A percentile compares a stretch with the other conserved stretches of the same genome.
These are phyloP conservation scores for Fonsecaea monophora DNA, from an alignment of 2,329 filamentous ascomycete genomes.

Conservation along the genomic window DNA sequence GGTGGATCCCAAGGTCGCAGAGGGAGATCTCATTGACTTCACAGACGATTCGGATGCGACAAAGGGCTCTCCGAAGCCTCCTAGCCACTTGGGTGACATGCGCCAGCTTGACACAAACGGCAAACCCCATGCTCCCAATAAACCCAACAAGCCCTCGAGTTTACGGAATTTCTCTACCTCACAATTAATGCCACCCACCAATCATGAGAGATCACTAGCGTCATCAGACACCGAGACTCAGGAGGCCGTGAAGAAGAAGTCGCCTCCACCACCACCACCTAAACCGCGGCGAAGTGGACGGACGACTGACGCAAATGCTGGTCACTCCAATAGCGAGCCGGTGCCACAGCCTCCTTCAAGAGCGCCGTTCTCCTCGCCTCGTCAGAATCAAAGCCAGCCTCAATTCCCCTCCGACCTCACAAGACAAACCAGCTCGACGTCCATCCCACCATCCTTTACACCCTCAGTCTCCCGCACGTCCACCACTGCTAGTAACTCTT, in stretches of 20 bases:
- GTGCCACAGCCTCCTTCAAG: slow-evolving; percentile 33
- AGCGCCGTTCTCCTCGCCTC: slow-evolving; percentile 42
- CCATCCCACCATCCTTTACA: slow-evolving; percentile 31
- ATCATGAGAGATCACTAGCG: slow-evolving; percentile 28
- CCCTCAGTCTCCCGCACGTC: slow-evolving; percentile 29
- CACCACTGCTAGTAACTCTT: slow-evolving; percentile 23
- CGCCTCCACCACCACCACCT: slow-evolving; percentile 48
- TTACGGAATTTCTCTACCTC: slow-evolving; percentile 46
- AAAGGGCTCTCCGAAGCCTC: slow-evolving; percentile 31
- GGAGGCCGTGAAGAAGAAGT: slow-evolving; percentile 42
- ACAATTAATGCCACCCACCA: slow-evolving; percentile 23
- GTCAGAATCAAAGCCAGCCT: slow-evolving; percentile 36
- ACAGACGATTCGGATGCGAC: slow-evolving; percentile 44
- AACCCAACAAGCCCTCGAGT: slow-evolving; percentile 54
- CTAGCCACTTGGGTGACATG: slow-evolving; percentile 25
- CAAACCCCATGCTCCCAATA: slow-evolving; percentile 45
- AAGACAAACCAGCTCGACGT: slow-evolving; percentile 12
- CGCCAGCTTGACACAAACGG: slow-evolving; percentile 29
- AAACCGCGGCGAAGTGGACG: slow-evolving; percentile 44
- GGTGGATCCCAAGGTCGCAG: slow-evolving; percentile 37
- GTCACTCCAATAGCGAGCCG: slow-evolving; percentile 28
- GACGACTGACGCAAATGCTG: slow-evolving; percentile 7
- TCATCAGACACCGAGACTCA: slow-evolving; percentile 31
- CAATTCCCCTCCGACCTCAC: slow-evolving; percentile 19
- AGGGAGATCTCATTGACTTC: slow-evolving; percentile 50